These are phyloP conservation scores for Babesia ovata DNA, from an alignment of 169 alveolate species.

Conservation along the genomic window DNA sequence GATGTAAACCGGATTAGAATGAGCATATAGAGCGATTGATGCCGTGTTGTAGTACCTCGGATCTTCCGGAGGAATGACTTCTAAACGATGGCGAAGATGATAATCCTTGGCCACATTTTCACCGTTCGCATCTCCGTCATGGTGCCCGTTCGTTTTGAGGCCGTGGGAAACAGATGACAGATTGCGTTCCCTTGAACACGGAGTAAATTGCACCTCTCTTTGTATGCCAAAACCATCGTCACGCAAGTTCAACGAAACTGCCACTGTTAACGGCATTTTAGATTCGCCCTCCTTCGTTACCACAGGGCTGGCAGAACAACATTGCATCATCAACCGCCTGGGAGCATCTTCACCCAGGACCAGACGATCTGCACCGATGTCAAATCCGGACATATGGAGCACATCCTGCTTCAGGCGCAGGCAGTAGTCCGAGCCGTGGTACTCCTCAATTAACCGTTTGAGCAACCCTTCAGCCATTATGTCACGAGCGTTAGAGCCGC, in stretches of 20 bases:
- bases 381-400: constrained; percentile 25
- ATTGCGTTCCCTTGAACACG: no score
- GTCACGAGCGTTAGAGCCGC: not conserved
- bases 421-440: constrained; percentile 32
- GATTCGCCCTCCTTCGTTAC: not conserved
- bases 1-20: constrained; percentile 4
- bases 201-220: not conserved
- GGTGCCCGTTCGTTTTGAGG: not conserved
- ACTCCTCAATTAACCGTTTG: not conserved
- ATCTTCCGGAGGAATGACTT: not conserved
- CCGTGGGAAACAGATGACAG: no score
- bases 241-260: not conserved
- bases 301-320: not conserved
- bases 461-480: not conserved
- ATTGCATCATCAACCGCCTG: not conserved
- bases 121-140: not conserved
- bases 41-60: constrained; percentile 4
- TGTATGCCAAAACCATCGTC: not conserved
- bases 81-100: not conserved
- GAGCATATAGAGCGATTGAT: constrained; percentile 3
- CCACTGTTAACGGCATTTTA: constrained; percentile 12
- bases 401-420: constrained; percentile 38
- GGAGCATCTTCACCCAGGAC: not conserved
- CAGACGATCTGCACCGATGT: constrained; percentile 5
- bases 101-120: no score